These are phyloP conservation scores for Zygotorulaspora chibaensis DNA, from an alignment of 805 yeast species.

Conservation along the genomic window DNA sequence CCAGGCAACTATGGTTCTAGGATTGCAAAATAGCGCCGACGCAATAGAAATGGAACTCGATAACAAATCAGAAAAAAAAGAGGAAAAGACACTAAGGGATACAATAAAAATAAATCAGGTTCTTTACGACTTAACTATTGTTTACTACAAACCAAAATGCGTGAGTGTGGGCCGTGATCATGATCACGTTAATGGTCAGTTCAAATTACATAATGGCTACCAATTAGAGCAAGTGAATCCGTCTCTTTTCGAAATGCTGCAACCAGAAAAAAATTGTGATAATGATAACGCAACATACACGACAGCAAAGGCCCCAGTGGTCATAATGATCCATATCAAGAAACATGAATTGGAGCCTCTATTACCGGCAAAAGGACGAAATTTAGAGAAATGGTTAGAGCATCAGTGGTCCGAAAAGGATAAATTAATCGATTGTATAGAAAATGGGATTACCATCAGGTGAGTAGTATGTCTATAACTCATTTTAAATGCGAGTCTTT, in stretches of 20 bases:
- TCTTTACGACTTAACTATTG: constrained; percentile 36
- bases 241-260: constrained; percentile 29
- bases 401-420: constrained; percentile 70
- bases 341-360: constrained; percentile 44
- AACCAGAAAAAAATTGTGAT: constrained; percentile 8
- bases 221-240: constrained; percentile 34
- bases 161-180: constrained; percentile 24
- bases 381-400: constrained; percentile 74
- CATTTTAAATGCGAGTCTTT: constrained; percentile 43
- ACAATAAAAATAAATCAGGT: constrained; percentile 14
- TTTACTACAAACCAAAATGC: constrained; percentile 36
- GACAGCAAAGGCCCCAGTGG: constrained; percentile 27
- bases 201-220: constrained; percentile 20
- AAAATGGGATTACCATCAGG: constrained; percentile 31
- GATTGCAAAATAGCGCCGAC: constrained; percentile 7
- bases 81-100: not conserved
- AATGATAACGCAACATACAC: constrained; percentile 1
- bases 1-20: constrained; percentile 13
- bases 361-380: constrained; percentile 49
- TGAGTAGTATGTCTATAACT: not conserved
- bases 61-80: not conserved
- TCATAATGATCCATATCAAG: constrained; percentile 43
- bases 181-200: constrained; percentile 23
- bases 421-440: constrained; percentile 40
- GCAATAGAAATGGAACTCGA: constrained; percentile 2